Percentiles rank a stretch among this genome's conserved stretches.
phyloP scores from a whole-genome alignment of 2,329 filamentous ascomycete species.

The Microdochium trichocladiopsis region DNA sequence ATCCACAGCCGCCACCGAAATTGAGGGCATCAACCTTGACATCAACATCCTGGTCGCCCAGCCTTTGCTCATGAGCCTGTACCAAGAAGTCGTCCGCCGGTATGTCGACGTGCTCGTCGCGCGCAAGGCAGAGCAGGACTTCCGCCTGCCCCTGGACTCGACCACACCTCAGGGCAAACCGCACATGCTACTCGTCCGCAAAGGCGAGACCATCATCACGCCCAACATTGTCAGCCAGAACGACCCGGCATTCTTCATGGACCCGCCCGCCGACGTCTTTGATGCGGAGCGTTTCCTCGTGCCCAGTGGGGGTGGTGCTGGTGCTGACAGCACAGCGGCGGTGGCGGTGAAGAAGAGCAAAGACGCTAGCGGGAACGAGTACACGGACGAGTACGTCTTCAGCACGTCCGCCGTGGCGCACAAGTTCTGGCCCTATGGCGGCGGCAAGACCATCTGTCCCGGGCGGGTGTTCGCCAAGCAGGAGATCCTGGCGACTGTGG shows the following conservation, averaged over 20 bases:
- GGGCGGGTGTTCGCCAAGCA: conserved; percentile 17
- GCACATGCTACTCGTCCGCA: background rate
- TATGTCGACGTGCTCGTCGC: background rate
- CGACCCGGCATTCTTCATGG: background rate
- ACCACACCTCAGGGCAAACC: background rate
- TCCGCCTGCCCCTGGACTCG: background rate
- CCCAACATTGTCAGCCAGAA: background rate
- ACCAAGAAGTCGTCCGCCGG: background rate
- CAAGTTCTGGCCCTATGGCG: conserved; percentile 15
- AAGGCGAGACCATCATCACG: background rate
- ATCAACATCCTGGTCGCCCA: background rate
- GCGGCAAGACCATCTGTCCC: conserved; percentile 16
- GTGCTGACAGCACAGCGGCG: background rate
- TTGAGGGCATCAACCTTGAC: background rate
- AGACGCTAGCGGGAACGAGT: conserved; percentile 2
- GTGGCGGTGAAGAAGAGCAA: conserved; percentile 2
- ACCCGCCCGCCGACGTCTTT: conserved; percentile 19
- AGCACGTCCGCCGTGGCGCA: conserved; percentile 1
- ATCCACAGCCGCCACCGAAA: background rate
- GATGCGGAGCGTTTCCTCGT: conserved; percentile 27
- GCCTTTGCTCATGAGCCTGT: conserved; percentile 1
- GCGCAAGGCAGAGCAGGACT: background rate
- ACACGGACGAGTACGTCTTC: conserved; percentile 6
- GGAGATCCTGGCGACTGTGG: conserved; percentile 13
- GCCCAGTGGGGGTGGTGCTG: conserved; percentile 8